Evolutionary conservation across 805 yeast genomes (phyloP).

Genomic region (Sugiyamaella chiloensis): DNA sequence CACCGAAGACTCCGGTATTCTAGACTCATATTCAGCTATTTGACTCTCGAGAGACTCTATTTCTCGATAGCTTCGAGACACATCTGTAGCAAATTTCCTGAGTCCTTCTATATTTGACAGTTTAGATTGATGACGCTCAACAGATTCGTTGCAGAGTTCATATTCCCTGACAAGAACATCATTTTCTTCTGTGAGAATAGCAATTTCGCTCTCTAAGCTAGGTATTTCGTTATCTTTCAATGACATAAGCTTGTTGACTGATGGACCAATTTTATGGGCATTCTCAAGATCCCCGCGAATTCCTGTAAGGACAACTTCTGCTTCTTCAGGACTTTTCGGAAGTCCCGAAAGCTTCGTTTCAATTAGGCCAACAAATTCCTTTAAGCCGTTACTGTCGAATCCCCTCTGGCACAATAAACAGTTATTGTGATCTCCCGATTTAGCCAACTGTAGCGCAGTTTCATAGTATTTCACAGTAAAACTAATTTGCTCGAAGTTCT

Average conservation of each 20-base stretch:
- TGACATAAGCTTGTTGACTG: constrained; percentile 7
- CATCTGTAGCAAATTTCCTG: constrained; percentile 31
- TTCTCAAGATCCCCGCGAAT: constrained; percentile 25
- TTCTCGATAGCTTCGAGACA: constrained; percentile 30
- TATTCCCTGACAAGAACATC: constrained; percentile 27
- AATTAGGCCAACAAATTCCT: constrained; percentile 21
- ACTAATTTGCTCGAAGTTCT: constrained; percentile 62
- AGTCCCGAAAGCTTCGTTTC: constrained; percentile 35
- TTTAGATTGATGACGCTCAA: constrained; percentile 14
- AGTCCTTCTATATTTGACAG: constrained; percentile 28
- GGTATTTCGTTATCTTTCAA: constrained; percentile 22
- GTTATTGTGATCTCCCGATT: constrained; percentile 39
- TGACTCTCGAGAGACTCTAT: constrained; percentile 24
- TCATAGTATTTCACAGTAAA: constrained; percentile 68
- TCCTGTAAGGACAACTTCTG: constrained; percentile 29
- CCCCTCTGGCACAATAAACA: constrained; percentile 74
- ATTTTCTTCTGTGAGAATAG: constrained; percentile 12
- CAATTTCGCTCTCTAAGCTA: neutral
- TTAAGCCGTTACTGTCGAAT: constrained; percentile 41
- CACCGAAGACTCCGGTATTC: constrained; percentile 20
- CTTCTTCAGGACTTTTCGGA: constrained; percentile 32
- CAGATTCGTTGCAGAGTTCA: constrained; percentile 10
- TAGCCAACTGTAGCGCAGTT: constrained; percentile 65
- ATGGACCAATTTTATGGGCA: constrained; percentile 10
- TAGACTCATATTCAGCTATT: constrained; percentile 26